These are phyloP conservation scores for Astrothelium subdiscretum DNA, from an alignment of 495 filamentous ascomycete genomes.

Conservation along the genomic window DNA sequence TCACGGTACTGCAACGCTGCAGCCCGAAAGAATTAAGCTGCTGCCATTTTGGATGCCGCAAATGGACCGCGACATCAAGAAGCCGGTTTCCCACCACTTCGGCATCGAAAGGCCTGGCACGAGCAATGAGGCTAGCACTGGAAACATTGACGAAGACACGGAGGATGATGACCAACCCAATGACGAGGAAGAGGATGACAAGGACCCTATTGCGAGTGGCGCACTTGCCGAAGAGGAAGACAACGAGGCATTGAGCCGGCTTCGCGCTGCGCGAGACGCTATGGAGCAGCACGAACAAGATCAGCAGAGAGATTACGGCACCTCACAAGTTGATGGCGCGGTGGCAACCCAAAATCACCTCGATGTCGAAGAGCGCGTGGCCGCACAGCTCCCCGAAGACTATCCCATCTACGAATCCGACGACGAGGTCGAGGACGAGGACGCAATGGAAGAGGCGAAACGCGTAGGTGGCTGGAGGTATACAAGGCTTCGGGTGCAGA, in stretches of 20 bases:
- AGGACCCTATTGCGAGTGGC: background rate
- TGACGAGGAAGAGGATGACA: slow-evolving; percentile 29
- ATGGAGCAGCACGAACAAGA: slow-evolving; percentile 36
- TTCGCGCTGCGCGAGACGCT: slow-evolving; percentile 36
- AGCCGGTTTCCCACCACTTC: slow-evolving; percentile 72
- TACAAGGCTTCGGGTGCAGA: slow-evolving; percentile 42
- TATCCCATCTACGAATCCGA: slow-evolving; percentile 92
- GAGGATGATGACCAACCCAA: slow-evolving; percentile 52
- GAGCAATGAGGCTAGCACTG: slow-evolving; percentile 62
- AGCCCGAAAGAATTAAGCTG: slow-evolving; percentile 77
- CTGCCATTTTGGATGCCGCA: slow-evolving; percentile 97
- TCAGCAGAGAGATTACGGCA: slow-evolving; percentile 36
- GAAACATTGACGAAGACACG: slow-evolving; percentile 44
- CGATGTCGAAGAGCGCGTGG: slow-evolving; percentile 67
- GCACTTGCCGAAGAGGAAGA: slow-evolving; percentile 35
- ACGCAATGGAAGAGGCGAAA: slow-evolving; percentile 62
- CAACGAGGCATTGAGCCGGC: slow-evolving; percentile 26
- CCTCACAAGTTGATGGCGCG: slow-evolving; percentile 23
- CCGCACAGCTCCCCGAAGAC: slow-evolving; percentile 43
- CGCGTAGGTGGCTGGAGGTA: slow-evolving; percentile 62
- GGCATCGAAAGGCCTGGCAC: slow-evolving; percentile 73
- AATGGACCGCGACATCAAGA: slow-evolving; percentile 96
- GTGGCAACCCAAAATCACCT: slow-evolving; percentile 40
- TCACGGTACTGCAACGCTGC: slow-evolving; percentile 78
- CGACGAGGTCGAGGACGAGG: slow-evolving; percentile 64